Percentiles rank a stretch among this genome's conserved stretches.
These are phyloP conservation scores for Colletotrichum lini DNA, from an alignment of 2,329 filamentous ascomycete species.

Conservation along the genomic window DNA sequence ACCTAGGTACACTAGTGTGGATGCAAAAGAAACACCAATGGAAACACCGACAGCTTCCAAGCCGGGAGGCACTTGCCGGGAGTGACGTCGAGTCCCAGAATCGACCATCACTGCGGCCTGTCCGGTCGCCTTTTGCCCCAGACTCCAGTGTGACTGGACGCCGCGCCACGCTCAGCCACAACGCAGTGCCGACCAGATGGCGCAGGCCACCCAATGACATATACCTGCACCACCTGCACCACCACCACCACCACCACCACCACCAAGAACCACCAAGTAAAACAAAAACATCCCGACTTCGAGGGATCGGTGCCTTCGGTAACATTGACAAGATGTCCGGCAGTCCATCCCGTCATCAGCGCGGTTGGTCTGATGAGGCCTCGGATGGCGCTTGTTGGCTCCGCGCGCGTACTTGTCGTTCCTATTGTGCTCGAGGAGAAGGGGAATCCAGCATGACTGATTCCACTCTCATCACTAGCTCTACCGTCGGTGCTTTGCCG, in stretches of 20 bases:
- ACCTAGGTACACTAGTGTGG: too few relatives aligned
- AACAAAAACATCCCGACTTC: constrained; percentile 14
- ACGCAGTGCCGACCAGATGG: neutral
- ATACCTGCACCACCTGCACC: too few relatives aligned
- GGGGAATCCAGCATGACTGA: too few relatives aligned
- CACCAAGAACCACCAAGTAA: neutral
- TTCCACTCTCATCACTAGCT: too few relatives aligned
- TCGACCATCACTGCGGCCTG: neutral
- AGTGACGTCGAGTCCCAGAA: constrained; percentile 21
- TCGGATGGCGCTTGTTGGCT: constrained; percentile 8
- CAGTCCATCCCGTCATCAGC: constrained; percentile 34
- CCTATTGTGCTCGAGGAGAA: neutral
- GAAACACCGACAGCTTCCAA: neutral
- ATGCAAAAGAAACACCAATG: neutral
- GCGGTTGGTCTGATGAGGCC: constrained; percentile 15
- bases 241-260: too few relatives aligned
- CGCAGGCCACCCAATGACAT: neutral
- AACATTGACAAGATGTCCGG: constrained; percentile 20
- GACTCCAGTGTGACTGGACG: neutral
- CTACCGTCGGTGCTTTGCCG: too few relatives aligned
- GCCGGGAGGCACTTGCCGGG: constrained; percentile 22
- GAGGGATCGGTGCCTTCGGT: neutral
- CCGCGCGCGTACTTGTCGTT: neutral
- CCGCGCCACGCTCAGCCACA: constrained; percentile 17
- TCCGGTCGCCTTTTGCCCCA: too few relatives aligned